Base-by-base conservation (phyloP, 2,329 filamentous ascomycete genomes). In the Didymella exigua region DNA sequence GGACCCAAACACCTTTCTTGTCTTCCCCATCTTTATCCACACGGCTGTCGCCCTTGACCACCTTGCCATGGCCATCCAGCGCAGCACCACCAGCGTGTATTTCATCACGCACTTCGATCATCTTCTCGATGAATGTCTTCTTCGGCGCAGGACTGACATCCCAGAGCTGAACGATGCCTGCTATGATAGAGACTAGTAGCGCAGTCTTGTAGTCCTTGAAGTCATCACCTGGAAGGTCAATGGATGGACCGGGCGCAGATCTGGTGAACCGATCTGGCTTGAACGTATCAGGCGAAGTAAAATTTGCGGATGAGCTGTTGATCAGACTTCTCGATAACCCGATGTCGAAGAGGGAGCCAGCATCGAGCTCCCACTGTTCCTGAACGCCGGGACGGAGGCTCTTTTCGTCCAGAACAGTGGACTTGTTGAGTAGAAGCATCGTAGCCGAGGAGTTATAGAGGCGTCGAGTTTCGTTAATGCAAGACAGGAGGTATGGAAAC, bases 1-100 rank as follows among this genome's bases (percentile, higher is more conserved):
- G 74, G 16, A 75, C 74, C 79, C 84, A 85, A 0, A 70, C 73
- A 6, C 72, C 73, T 11, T 61, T 69, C 34, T 46, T 60, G 7
- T 49, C 47, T 59, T 62, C 36, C 30, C 52, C 42, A 48, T 58
- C 38, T 43, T 54, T 13, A 26, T 58, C 33, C 34, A 43, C 29
- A 5, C 46, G 46, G n/a, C 30, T 46, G 9, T 55, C 50, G 16
- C 46, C 41, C 52, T 41, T 46, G 6, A 31, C 47, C 18, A 21
- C 46, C 27, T 55, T 55, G n/a, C 46, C 47, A 13, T 50, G 34
- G 4, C 50, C 48, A 23, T 50, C 61, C 30, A 60, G 57, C 21
- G 65, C 64, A 3, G 64, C 58, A 44, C 69, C 69, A 33, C 65
- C 66, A 14, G 65, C 69, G 11, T 67, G 61, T 5, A 65, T 68